A percentile compares a stretch with the other conserved stretches of the same genome.
phyloP scores from a whole-genome alignment of 2,329 filamentous ascomycete species.

The Neonectria faginata region DNA sequence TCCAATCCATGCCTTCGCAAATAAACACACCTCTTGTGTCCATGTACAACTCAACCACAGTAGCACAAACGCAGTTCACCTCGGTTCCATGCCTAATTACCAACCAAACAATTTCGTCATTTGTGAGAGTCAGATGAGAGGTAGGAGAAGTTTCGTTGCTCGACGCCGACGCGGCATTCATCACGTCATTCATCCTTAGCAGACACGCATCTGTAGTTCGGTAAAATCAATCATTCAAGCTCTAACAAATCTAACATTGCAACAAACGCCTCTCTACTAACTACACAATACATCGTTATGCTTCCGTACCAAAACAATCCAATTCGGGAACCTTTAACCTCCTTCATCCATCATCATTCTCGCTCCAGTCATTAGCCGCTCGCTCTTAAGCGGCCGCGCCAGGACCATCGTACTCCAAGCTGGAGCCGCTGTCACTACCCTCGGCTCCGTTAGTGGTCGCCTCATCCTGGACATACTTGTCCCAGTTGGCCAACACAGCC shows the following conservation, averaged over 20 bases:
- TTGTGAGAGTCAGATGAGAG: neutral
- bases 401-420: conserved; percentile 56
- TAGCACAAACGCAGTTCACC: neutral
- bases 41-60: neutral
- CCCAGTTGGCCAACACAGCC: conserved; percentile 87
- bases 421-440: conserved; percentile 55
- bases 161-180: too few species aligned
- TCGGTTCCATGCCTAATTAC: neutral
- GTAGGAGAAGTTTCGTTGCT: neutral
- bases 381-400: conserved; percentile 54
- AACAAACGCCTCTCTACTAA: conserved; percentile 43
- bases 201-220: too few species aligned
- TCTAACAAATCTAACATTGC: conserved; percentile 38
- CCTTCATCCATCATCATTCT: conserved; percentile 43
- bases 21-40: neutral
- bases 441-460: conserved; percentile 48
- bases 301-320: conserved; percentile 39
- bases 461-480: conserved; percentile 72
- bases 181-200: neutral
- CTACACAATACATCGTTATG: conserved; percentile 45
- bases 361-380: conserved; percentile 38
- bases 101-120: neutral
- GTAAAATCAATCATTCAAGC: conserved; percentile 29
- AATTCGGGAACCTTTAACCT: conserved; percentile 38
- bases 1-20: neutral